These are phyloP conservation scores for Vanrija sp. DNA, from an alignment of 1,284 basidiomycete genomes.

Conservation along the genomic window DNA sequence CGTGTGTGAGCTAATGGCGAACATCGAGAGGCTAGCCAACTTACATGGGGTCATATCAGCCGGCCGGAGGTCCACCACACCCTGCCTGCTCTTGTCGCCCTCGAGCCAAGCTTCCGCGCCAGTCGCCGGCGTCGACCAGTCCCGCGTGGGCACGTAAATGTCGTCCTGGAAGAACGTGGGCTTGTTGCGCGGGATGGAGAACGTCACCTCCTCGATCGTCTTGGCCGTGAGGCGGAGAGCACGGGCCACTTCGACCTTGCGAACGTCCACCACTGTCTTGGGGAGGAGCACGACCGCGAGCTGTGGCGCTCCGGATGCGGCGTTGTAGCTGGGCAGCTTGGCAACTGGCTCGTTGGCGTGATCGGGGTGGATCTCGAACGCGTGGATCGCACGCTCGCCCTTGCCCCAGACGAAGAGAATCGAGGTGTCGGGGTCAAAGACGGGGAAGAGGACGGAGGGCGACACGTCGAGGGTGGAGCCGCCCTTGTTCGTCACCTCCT, in stretches of 20 bases:
- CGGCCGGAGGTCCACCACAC: constrained; percentile 36
- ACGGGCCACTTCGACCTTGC: constrained; percentile 49
- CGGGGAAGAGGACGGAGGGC: constrained; percentile 51
- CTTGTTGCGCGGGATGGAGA: constrained; percentile 50
- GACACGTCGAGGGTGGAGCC: constrained; percentile 49
- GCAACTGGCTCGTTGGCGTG: constrained; percentile 26
- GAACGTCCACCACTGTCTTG: constrained; percentile 48
- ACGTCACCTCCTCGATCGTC: constrained; percentile 50
- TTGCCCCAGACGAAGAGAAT: constrained; percentile 52
- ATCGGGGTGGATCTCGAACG: constrained; percentile 46
- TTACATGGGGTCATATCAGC: constrained; percentile 45
- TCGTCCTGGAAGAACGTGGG: constrained; percentile 54
- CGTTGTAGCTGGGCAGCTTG: constrained; percentile 46
- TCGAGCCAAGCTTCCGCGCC: constrained; percentile 38
- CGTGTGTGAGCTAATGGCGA: not conserved
- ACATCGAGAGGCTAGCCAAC: constrained; percentile 7
- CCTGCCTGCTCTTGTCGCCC: constrained; percentile 24
- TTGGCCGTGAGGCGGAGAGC: constrained; percentile 46
- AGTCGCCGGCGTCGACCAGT: constrained; percentile 26
- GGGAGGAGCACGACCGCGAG: constrained; percentile 47
- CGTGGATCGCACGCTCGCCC: constrained; percentile 50
- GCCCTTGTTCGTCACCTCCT: constrained; percentile 26
- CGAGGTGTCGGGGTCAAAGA: constrained; percentile 50
- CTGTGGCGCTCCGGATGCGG: constrained; percentile 38
- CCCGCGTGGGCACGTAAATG: constrained; percentile 48